Percentiles rank a stretch among this genome's conserved stretches.
Evolutionary conservation across 2,329 filamentous ascomycete species (phyloP).

Genomic region (Ceratocystis eucalypticola): DNA sequence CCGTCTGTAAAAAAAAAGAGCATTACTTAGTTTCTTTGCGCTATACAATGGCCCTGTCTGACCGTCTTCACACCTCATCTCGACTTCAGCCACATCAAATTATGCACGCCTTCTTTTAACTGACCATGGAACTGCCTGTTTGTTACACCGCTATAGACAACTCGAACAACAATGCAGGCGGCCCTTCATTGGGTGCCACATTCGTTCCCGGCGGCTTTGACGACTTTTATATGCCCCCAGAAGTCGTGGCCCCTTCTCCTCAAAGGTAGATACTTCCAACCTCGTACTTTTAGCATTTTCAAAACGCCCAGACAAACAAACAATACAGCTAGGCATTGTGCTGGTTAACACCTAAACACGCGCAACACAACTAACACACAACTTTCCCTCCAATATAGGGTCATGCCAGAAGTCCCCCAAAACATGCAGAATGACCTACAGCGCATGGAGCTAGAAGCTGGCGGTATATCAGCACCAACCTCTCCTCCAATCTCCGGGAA

Average conservation of each 20-base stretch:
- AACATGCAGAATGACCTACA: conserved; percentile 94
- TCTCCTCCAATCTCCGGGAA: conserved; percentile 24
- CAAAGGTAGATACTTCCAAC: conserved; percentile 36
- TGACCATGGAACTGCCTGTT: conserved; percentile 9
- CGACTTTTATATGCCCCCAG: conserved; percentile 45
- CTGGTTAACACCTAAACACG: background rate
- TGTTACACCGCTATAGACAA: conserved; percentile 13
- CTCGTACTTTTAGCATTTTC: background rate
- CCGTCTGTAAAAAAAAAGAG: background rate
- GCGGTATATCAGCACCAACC: conserved; percentile 31
- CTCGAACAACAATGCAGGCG: conserved; percentile 14
- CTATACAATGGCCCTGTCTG: background rate
- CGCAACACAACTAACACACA: conserved; percentile 9
- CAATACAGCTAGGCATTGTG: background rate
- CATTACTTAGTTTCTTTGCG: background rate
- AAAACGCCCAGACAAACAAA: background rate
- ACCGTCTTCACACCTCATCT: no score
- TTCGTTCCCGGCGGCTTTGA: conserved; percentile 46
- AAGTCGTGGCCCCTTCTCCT: conserved; percentile 43
- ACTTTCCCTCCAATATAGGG: conserved; percentile 36
- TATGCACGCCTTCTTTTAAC: background rate
- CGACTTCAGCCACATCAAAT: no score
- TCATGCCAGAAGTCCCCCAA: conserved; percentile 89
- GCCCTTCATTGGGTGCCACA: conserved; percentile 35
- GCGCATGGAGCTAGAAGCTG: conserved; percentile 72